These are phyloP conservation scores for Vaccinium darrowii DNA, from an alignment of 148 eudicot genomes.

Conservation along the genomic window DNA sequence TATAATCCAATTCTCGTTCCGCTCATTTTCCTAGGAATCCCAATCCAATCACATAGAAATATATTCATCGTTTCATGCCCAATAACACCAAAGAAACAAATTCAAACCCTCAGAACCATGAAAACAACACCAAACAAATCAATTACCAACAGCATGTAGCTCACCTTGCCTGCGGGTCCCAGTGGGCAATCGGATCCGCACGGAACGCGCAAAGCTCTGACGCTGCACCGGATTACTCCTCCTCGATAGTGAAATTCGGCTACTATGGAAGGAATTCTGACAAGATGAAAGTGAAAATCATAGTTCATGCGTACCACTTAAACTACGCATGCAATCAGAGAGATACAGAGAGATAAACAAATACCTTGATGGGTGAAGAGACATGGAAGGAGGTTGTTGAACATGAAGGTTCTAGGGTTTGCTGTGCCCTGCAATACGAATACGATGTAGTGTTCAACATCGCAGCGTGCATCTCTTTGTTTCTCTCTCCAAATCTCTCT, in stretches of 20 bases:
- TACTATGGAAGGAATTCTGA: neutral
- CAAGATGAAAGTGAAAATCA: neutral
- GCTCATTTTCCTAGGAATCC: neutral
- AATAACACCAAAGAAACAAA: neutral
- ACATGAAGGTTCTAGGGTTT: constrained; percentile 9
- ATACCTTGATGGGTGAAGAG: constrained; percentile 7
- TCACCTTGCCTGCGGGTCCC: neutral
- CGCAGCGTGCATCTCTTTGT: too few species aligned
- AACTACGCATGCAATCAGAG: neutral
- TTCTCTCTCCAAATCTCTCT: too few species aligned
- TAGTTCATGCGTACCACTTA: neutral
- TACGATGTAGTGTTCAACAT: neutral
- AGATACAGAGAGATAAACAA: neutral
- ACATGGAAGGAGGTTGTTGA: neutral
- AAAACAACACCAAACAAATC: neutral
- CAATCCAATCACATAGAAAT: neutral
- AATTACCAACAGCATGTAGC: neutral
- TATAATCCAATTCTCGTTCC: neutral
- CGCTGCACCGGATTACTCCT: neutral
- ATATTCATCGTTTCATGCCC: neutral
- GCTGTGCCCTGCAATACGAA: neutral
- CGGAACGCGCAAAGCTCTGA: neutral
- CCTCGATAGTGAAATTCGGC: neutral
- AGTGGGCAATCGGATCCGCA: neutral
- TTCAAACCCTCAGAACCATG: neutral